Evolutionary conservation across 2,329 filamentous ascomycete species (phyloP), one percentile per base, ranked within the genome.

Genomic region (Hypomyces rosellus): DNA sequence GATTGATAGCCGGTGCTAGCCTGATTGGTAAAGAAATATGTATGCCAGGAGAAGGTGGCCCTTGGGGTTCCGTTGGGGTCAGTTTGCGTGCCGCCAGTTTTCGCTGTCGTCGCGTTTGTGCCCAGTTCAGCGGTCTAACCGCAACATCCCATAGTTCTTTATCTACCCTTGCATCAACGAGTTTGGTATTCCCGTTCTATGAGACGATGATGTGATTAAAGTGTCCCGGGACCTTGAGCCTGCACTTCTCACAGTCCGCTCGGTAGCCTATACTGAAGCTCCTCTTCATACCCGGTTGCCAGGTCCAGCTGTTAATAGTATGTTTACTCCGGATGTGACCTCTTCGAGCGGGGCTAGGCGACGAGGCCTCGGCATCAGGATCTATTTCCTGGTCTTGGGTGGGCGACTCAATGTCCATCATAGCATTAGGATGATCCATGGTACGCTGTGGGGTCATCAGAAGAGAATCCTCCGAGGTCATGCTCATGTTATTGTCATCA

Each of bases 201-300:
- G 79, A 81, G 60, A 83, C 76, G 55, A 89, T 82, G 53, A 90
- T 88, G 67, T 91, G 87, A 61, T 86, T 89, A 63, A 89, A 90
- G 64, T 91, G 87, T 1, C 87, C 87, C 0, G 87, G 86, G 7
- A 89, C 84, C 63, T 84, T 86, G 63, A 80, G 75, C 41, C 77
- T 78, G 68, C 87, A 91, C 67, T 89, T 89, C 54, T 89, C 86
- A 63, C 87, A 91, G 65, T 89, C 86, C 12, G 83, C 77, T 55
- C 86, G 75, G 69, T 85, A 90, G 46, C 87, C 87, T 80, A 90
- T 89, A 60, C 85, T 87, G 65, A 90, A 85, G 54, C 78, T 82
- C 64, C 80, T 81, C 68, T 85, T 86, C 77, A 81, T 82, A 56
- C 80, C 79, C 0, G 79, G 78, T 54, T 82, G 77, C 60, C 74